These are phyloP conservation scores for Pythium angustatum DNA, from an alignment of 352 stramenopile genomes.

Conservation along the genomic window DNA sequence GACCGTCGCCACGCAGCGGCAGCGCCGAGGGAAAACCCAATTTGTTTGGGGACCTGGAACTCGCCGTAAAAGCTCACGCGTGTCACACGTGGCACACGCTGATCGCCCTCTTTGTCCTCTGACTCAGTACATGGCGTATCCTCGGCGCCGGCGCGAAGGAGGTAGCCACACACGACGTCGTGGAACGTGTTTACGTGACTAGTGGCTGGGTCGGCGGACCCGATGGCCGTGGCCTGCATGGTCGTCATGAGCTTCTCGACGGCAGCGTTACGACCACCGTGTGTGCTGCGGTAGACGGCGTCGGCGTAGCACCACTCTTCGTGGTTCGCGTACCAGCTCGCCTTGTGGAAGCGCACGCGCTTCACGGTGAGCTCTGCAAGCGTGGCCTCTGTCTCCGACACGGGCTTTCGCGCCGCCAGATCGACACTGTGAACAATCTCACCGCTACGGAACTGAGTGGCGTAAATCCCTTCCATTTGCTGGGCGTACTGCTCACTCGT, in stretches of 20 bases:
- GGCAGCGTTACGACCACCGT: background rate
- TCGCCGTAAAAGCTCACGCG: constrained; percentile 23
- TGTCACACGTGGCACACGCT: background rate
- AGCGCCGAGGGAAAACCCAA: background rate
- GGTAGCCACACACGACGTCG: constrained; percentile 9
- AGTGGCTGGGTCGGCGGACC: background rate
- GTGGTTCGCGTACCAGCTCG: constrained; percentile 14
- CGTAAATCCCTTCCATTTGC: constrained; percentile 16
- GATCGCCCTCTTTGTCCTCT: background rate
- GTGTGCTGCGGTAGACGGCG: constrained; percentile 1
- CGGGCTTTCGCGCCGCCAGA: background rate
- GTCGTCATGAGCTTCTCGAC: constrained; percentile 28
- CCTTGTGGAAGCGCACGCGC: constrained; percentile 18
- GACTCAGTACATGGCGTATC: background rate
- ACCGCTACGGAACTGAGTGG: constrained; percentile 12
- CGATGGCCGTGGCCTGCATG: background rate
- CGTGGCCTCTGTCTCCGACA: background rate
- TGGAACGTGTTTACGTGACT: constrained; percentile 7
- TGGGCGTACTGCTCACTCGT: background rate
- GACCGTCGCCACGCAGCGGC: background rate
- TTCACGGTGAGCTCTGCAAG: constrained; percentile 22
- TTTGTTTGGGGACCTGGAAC: constrained; percentile 7
- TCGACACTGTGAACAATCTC: constrained; percentile 5
- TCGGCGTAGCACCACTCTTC: constrained; percentile 28
- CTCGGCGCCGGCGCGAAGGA: background rate